Evolutionary conservation across 1,284 basidiomycete genomes (phyloP).

Genomic region (Fomitopsis palustris): DNA sequence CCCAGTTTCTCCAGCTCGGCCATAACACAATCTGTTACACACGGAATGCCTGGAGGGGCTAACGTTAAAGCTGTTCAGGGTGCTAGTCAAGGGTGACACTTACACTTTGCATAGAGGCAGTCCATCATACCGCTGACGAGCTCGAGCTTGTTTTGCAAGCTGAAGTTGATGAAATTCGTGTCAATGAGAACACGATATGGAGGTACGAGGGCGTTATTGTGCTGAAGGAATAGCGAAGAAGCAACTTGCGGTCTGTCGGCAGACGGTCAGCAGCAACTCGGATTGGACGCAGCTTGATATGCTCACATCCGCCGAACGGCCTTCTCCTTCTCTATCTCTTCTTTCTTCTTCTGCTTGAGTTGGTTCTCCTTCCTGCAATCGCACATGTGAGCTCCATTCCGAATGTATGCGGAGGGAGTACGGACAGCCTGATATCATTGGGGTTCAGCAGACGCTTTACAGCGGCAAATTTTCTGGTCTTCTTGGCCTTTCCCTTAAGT

Average conservation of each 20-base stretch:
- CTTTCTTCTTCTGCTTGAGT: slow-evolving; percentile 73
- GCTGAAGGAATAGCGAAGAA: slow-evolving; percentile 91
- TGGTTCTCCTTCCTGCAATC: slow-evolving; percentile 72
- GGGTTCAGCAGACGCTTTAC: slow-evolving; percentile 97
- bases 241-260: slow-evolving; percentile 69
- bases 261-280: background rate
- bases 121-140: slow-evolving; percentile 99
- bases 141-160: slow-evolving; percentile 97
- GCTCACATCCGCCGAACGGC: slow-evolving; percentile 70
- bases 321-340: slow-evolving; percentile 70
- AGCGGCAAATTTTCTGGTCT: slow-evolving; percentile 91
- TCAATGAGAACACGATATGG: slow-evolving; percentile 98
- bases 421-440: slow-evolving; percentile 90
- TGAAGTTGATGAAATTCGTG: slow-evolving; percentile 99
- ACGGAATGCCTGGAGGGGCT: slow-evolving; percentile 79
- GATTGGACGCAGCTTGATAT: slow-evolving; percentile 7
- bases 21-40: slow-evolving; percentile 97
- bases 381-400: background rate
- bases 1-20: slow-evolving; percentile 98
- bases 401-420: slow-evolving; percentile 11
- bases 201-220: slow-evolving; percentile 94
- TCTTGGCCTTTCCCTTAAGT: slow-evolving; percentile 85
- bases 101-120: slow-evolving; percentile 98
- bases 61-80: background rate
- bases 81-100: slow-evolving; percentile 25